Conservation (phyloP, 306 rosid genomes). For the Pachyrhizus erosus region DNA sequence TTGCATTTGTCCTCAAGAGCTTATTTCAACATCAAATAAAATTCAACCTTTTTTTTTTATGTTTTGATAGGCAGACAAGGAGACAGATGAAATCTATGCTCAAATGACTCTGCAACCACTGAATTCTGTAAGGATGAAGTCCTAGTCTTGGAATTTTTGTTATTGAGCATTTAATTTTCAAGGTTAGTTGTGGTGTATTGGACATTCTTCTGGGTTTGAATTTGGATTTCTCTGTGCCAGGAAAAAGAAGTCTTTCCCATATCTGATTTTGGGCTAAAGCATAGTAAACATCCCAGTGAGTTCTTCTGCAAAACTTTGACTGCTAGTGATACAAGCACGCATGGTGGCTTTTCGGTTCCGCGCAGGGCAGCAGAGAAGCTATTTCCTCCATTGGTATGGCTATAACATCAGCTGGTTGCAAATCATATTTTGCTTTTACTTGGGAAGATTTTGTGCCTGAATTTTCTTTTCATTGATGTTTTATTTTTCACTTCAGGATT, state of each 20-base stretch:
- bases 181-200: slow-evolving; percentile 2
- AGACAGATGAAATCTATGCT: slow-evolving; percentile 93
- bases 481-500: slow-evolving; percentile 63
- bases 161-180: not conserved
- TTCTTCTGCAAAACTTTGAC: slow-evolving; percentile 97
- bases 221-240: slow-evolving; percentile 47
- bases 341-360: slow-evolving; percentile 95
- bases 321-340: slow-evolving; percentile 96
- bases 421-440: not conserved
- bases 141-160: slow-evolving; percentile 18
- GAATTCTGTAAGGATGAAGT: slow-evolving; percentile 73
- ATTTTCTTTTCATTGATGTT: not conserved
- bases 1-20: not conserved
- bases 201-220: slow-evolving; percentile 25
- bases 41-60: slow-evolving; percentile 16
- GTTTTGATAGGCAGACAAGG: slow-evolving; percentile 84
- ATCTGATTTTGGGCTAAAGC: slow-evolving; percentile 81
- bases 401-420: not conserved
- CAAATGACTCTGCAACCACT: slow-evolving; percentile 97
- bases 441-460: not conserved
- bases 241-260: slow-evolving; percentile 90
- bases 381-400: slow-evolving; percentile 81
- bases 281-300: slow-evolving; percentile 89
- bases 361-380: slow-evolving; percentile 97
- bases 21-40: not conserved